Evolutionary conservation across 805 yeast species (phyloP), one percentile per base, ranked within the genome.

Genomic region (Suhomyces faveliae): DNA sequence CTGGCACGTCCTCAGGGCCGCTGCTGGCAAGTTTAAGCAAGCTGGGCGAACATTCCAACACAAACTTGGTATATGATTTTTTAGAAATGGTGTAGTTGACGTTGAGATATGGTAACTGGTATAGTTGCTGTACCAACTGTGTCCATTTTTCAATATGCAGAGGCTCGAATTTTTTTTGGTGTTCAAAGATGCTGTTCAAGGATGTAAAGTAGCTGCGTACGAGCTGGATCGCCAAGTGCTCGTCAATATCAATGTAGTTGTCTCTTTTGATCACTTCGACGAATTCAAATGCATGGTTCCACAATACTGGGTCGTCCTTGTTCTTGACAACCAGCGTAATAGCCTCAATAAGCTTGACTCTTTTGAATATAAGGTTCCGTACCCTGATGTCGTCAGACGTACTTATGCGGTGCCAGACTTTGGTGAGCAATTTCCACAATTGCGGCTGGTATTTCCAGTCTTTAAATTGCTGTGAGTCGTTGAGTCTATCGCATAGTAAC

Each of bases 401-500:
- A 7, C 39, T 25, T 46, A 10, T 40, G 51, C 12, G 58, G 0
- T 35, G 21, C 80, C 81, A 80, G 45, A 69, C 61, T 13, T 57
- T 57, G 43, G 61, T 58, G 54, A 81, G 75, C 8, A 84, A 61
- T 10, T 51, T 48, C 92, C 92, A 86, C 1, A 78, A 63, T 1
- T 61, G 56, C 1, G 58, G 47, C 46, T 67, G 63, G n/a, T 48
- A 59, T 54, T 75, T 81, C 70, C 81, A 82, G 5, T 58, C 51
- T 2, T 61, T 51, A 54, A 70, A 71, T n/a, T 43, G 38, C n/a
- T 63, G 60, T 40, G 72, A 73, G 47, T 82, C 87, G 48, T 77
- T 76, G 57, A 85, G 62, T 46, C 90, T 69, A 57, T 84, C 89
- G 44, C 80, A 71, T 1, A 85, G 51, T 27, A 86, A 67, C 42